Conservation (phyloP, 2,329 filamentous ascomycete species). For the Fusarium devonianum region DNA sequence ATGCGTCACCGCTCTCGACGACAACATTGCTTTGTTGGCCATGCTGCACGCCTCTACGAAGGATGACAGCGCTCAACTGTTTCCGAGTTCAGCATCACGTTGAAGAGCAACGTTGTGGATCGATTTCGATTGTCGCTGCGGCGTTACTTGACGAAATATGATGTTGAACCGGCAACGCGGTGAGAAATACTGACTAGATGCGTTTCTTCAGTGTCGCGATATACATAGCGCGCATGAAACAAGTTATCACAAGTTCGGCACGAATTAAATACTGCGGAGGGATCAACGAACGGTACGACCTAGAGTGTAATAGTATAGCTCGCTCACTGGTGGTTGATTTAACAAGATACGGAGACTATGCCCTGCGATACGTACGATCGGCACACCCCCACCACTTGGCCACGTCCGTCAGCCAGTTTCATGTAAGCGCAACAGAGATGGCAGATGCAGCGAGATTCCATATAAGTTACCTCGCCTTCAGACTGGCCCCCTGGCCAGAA, state of each 20-base stretch:
- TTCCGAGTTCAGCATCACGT: neutral
- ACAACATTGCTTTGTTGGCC: constrained; percentile 10
- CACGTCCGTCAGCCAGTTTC: constrained; percentile 22
- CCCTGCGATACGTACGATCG: constrained; percentile 15
- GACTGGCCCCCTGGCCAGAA: constrained; percentile 12
- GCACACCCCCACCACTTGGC: constrained; percentile 26
- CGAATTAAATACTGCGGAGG: too few species aligned
- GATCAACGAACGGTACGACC: too few species aligned
- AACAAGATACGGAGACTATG: neutral
- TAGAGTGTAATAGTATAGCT: too few species aligned
- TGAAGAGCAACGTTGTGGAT: too few species aligned
- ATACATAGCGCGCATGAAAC: too few species aligned
- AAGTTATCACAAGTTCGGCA: too few species aligned
- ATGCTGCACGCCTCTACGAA: constrained; percentile 10
- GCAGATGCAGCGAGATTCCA: constrained; percentile 12
- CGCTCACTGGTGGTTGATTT: neutral
- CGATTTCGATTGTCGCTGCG: too few species aligned
- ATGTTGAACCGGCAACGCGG: too few species aligned
- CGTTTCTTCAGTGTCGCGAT: too few species aligned
- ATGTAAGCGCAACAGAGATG: constrained; percentile 11
- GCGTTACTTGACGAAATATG: too few species aligned
- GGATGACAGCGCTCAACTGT: too few species aligned
- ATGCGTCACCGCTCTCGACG: constrained; percentile 3
- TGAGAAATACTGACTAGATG: too few species aligned
- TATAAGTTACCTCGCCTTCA: constrained; percentile 9